Conservation (phyloP, 805 yeast genomes). For the Lipomyces mesembrius region DNA sequence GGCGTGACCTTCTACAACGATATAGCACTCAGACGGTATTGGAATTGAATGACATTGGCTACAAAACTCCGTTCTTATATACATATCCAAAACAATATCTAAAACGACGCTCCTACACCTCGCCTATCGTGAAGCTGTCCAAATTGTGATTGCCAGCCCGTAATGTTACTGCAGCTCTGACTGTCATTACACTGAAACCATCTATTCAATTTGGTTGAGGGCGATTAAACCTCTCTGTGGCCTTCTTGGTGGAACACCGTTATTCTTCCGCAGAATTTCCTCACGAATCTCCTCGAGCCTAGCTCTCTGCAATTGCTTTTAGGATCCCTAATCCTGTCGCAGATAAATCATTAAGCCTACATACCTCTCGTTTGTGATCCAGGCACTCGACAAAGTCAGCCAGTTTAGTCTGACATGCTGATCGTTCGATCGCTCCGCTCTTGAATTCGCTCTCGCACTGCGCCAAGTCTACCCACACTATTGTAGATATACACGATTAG, state of each 20-base stretch:
- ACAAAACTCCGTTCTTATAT: constrained; percentile 1
- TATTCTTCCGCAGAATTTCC: constrained; percentile 15
- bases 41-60: neutral
- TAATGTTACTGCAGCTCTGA: neutral
- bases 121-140: neutral
- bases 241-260: constrained; percentile 14
- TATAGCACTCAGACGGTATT: neutral
- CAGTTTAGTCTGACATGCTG: constrained; percentile 50
- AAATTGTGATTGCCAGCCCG: neutral
- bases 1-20: neutral
- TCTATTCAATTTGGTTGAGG: constrained; percentile 14
- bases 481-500: neutral
- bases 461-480: constrained; percentile 27
- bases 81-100: neutral
- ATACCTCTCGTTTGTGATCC: constrained; percentile 53
- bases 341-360: neutral
- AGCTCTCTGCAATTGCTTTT: constrained; percentile 28
- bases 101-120: neutral
- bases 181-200: neutral
- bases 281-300: constrained; percentile 22
- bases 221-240: constrained; percentile 20
- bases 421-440: constrained; percentile 11
- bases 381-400: constrained; percentile 58
- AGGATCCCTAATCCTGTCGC: neutral
- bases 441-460: constrained; percentile 22